Base-by-base conservation (phyloP, 164 flowering plant species). In the Aristolochia californica region DNA sequence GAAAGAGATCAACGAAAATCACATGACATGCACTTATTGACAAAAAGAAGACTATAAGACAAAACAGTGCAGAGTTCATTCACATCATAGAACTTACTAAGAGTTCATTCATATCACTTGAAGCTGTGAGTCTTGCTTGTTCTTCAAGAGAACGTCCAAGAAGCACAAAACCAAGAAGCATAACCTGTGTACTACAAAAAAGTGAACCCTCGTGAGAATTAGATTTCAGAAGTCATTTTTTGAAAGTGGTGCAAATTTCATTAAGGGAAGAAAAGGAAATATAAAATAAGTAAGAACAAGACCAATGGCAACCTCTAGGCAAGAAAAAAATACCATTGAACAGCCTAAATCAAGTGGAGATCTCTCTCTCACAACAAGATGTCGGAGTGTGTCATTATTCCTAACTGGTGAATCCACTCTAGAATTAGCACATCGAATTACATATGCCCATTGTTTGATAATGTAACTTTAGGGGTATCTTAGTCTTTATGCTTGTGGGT, bases 141-240 rank as follows among this genome's bases (percentile, higher is more conserved):
- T 91, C 98, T 77, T 91, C 98, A 26, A 91, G 72, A 67, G 95
- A 83, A 66, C 98, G 98, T 26, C 98, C 96, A 62, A 91, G 95
- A 59, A 88, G 95, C 61, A 91, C 87, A 58, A 91, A 91, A 62
- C 95, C 98, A 77, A 91, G 91, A 83, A 91, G 98, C 98, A 91
- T 91, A 75, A 91, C 91, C 96, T 91, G 97, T 83, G 79, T 72
- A 62, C 96, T 87, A 87, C 66, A 81, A 75, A 61, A 66, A 59
- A 74, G 64, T 62, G 65, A 68, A 40, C 55, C 20, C 53, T 62
- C 66, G 57, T 76, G 67, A 77, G 75, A 65, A 66, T 54, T 23
- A 65, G 26, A 47, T 59, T 47, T 18, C 16, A 14, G 8, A 47
- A 47, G 50, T 17, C 18, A 47, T n/a, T 14, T 47, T 14, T 47